A percentile compares a stretch with the other conserved stretches of the same genome.
These are phyloP conservation scores for Paecilomyces niveus DNA, from an alignment of 2,329 filamentous ascomycete species.

Conservation along the genomic window DNA sequence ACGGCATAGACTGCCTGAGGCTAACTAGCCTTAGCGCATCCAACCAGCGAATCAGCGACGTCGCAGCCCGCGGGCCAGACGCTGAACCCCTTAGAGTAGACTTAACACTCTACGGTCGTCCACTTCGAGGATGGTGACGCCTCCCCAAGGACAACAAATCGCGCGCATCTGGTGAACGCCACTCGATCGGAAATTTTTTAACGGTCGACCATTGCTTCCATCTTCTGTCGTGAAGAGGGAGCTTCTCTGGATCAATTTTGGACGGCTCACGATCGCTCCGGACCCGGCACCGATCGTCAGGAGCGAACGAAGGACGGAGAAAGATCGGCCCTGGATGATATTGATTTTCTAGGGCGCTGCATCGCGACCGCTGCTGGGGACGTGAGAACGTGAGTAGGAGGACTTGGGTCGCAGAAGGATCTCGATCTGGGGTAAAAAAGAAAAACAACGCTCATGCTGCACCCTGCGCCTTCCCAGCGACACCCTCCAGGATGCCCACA, in stretches of 20 bases:
- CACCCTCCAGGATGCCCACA: constrained; percentile 39
- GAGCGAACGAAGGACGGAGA: not conserved
- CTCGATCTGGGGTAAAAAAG: not conserved
- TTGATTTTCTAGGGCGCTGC: not conserved
- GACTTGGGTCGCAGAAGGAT: not conserved
- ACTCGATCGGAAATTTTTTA: not conserved
- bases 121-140: not conserved
- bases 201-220: not conserved
- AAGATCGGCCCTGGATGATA: not conserved
- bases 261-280: not conserved
- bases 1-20: not conserved
- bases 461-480: constrained; percentile 15
- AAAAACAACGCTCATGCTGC: constrained; percentile 1
- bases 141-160: not conserved
- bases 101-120: not conserved
- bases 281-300: not conserved
- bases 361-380: not conserved
- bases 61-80: not conserved
- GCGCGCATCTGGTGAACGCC: not conserved
- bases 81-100: not conserved
- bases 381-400: not conserved
- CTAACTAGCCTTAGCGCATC: not conserved
- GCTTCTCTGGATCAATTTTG: not conserved
- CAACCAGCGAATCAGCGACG: not conserved
- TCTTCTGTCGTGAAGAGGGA: not conserved